Percentiles rank a stretch among this genome's conserved stretches.
phyloP scores from a whole-genome alignment of 192 early-diverging fungal species.

The Podila epigama region DNA sequence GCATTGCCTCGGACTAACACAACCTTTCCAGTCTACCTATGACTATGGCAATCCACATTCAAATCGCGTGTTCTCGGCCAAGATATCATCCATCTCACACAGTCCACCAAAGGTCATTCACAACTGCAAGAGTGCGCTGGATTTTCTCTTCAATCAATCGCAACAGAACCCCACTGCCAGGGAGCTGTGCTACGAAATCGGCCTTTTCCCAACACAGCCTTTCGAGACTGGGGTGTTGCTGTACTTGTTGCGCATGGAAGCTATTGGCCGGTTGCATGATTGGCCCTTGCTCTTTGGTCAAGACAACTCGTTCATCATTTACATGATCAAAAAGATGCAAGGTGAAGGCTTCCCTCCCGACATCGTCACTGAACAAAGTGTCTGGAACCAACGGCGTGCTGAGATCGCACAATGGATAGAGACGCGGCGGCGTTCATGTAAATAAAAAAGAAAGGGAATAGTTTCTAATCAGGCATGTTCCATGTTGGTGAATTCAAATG shows the following conservation, averaged over 20 bases:
- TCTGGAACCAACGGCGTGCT: constrained; percentile 25
- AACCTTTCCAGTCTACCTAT: background rate
- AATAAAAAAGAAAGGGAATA: background rate
- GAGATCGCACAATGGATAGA: constrained; percentile 20
- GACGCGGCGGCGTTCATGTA: background rate
- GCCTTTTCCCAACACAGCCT: constrained; percentile 10
- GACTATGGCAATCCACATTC: constrained; percentile 12
- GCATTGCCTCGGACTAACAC: constrained; percentile 19
- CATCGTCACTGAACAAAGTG: constrained; percentile 19
- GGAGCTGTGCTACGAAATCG: constrained; percentile 23
- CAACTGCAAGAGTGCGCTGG: constrained; percentile 21
- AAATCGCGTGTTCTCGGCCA: background rate
- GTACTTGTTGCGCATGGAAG: constrained; percentile 30
- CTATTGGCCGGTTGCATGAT: constrained; percentile 12
- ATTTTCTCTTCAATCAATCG: constrained; percentile 11
- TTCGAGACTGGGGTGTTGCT: constrained; percentile 13
- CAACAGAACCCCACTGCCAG: background rate
- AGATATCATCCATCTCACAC: background rate
- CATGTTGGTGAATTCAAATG: too few species aligned
- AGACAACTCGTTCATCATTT: constrained; percentile 21
- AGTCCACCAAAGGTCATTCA: constrained; percentile 1
- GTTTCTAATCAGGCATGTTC: background rate
- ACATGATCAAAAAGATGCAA: constrained; percentile 32
- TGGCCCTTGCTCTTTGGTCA: constrained; percentile 38
- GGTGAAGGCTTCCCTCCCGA: background rate